Conservation (phyloP, 345 rosid species). For the Isatis tinctoria region DNA sequence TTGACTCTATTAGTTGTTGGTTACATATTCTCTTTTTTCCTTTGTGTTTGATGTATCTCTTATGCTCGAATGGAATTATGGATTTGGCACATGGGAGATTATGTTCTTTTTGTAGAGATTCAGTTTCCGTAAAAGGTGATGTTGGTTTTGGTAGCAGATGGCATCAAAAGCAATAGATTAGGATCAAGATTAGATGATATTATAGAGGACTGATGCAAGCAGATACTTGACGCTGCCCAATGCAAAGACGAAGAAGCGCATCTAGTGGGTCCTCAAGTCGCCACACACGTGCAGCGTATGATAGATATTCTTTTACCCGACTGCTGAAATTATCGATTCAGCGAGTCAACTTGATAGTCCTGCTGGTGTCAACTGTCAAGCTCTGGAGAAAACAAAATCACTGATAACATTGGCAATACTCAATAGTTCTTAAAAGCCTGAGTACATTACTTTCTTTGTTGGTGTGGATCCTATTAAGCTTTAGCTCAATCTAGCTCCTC, state of each 20-base stretch:
- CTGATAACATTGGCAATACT: background rate
- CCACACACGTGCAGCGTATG: conserved; percentile 43
- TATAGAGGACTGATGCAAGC: background rate
- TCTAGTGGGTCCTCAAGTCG: too few species aligned
- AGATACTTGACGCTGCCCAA: too few species aligned
- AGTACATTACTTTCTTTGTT: too few species aligned
- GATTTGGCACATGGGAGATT: background rate
- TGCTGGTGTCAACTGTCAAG: conserved; percentile 90
- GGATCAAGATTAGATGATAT: conserved; percentile 40
- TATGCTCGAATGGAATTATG: background rate
- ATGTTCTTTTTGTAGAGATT: background rate
- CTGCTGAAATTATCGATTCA: too few species aligned
- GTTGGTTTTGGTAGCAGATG: conserved; percentile 39
- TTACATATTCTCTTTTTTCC: background rate
- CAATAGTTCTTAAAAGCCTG: too few species aligned
- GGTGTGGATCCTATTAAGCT: background rate
- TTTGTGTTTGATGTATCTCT: background rate
- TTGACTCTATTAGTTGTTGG: background rate
- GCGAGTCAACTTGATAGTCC: conserved; percentile 97
- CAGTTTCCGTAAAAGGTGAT: background rate
- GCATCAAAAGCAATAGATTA: conserved; percentile 88
- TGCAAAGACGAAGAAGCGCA: too few species aligned
- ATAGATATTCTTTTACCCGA: conserved; percentile 87
- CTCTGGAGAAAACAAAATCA: conserved; percentile 41
- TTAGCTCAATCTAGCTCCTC: background rate